Percentiles rank a stretch among this genome's conserved stretches.
Evolutionary conservation across 495 filamentous ascomycete genomes (phyloP).

Genomic region (Xylaria venustula): DNA sequence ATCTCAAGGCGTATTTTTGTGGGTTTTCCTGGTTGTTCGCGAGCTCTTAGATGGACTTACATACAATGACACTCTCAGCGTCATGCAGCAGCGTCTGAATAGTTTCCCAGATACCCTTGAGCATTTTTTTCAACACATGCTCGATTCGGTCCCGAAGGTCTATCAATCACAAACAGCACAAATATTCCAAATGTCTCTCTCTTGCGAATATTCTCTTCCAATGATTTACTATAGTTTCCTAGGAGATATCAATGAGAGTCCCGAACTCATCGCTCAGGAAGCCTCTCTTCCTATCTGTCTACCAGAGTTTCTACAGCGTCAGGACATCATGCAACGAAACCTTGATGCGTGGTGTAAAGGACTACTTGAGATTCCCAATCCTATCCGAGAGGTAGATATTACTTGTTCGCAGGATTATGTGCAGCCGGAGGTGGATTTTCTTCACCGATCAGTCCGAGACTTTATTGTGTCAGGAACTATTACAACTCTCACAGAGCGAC

Average conservation of each 20-base stretch:
- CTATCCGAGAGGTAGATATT: not conserved
- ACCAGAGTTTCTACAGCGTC: not conserved
- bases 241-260: no score
- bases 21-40: slow-evolving; percentile 34
- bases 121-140: slow-evolving; percentile 23
- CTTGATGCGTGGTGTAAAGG: slow-evolving; percentile 18
- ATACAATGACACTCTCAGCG: slow-evolving; percentile 18
- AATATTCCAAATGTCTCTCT: slow-evolving; percentile 10
- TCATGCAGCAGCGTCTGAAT: slow-evolving; percentile 18
- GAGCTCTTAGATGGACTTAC: slow-evolving; percentile 18
- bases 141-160: slow-evolving; percentile 1
- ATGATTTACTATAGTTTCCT: not conserved
- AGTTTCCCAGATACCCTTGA: slow-evolving; percentile 22
- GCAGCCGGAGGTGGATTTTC: slow-evolving; percentile 17
- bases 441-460: slow-evolving; percentile 28
- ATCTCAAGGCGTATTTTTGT: slow-evolving; percentile 43
- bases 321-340: not conserved
- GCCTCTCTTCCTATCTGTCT: not conserved
- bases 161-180: slow-evolving; percentile 5
- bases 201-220: not conserved
- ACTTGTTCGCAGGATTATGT: not conserved
- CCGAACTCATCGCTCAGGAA: not conserved
- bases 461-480: not conserved
- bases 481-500: no score
- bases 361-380: slow-evolving; percentile 9